Evolutionary conservation across 2,329 filamentous ascomycete species (phyloP), one percentile per base, ranked within the genome.

Genomic region (Aphanoascus verrucosus): DNA sequence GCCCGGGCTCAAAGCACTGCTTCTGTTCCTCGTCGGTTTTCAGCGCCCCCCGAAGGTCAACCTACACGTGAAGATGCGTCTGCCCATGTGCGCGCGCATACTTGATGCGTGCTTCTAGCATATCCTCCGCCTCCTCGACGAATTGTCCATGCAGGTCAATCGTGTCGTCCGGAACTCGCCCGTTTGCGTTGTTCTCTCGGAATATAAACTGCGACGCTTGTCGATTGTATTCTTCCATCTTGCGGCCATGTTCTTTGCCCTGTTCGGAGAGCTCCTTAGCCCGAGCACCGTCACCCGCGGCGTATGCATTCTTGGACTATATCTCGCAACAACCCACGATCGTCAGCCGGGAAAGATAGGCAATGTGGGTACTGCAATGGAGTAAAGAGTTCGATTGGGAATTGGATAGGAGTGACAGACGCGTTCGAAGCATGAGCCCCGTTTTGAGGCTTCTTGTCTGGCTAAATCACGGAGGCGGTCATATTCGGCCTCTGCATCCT

Each of bases 111-210:
- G 87, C 77, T 72, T 91, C 87, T 19, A 97, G 75, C 54, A 96
- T 93, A 59, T 88, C 81, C 74, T 95, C 89, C 4, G 93, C 93
- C 74, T 97, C 93, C 67, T 95, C 88, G 55, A 95, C 90, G 64
- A 85, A 96, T 65, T 94, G 86, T 2, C 93, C 93, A 69, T 98
- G 93, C 46, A 98, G 77, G 71, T 98, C 93, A 62, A 98, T 90
- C 7, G 86, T 88, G 70, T 97, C 91, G 40, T 76, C 75, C 14
- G 81, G 78, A 8, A 94, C 85, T 57, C 85, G 82, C 15, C 82
- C 86, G 2, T 76, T 69, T 17, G 86, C 83, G 67, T 97, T 97
- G 75, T 96, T 96, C 72, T 91, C 88, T 40, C 89, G 84, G 75
- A 98, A 96, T 67, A 97, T 97, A 70, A 81, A 94, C 55, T 96